Base-by-base conservation (phyloP, 1,284 basidiomycete genomes). In the Baeospora myosura region DNA sequence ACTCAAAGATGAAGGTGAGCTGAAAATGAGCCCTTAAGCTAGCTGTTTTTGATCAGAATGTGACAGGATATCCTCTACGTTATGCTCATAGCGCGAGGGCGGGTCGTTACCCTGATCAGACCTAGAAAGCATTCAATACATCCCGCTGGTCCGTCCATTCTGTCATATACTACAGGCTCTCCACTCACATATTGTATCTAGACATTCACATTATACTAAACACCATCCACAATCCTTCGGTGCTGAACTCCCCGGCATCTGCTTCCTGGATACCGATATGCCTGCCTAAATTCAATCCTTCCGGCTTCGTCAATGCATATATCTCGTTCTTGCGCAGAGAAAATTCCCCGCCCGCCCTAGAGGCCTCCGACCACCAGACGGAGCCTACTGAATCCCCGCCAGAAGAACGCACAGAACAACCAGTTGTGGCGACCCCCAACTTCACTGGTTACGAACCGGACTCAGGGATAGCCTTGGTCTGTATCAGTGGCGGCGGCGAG, bases 261-360 rank as follows among this genome's bases (percentile, higher is more conserved):
- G 83, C 93, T 16, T 87, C 87, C 3, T 98, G 93, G 90, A 73
- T 98, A 2, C 96, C 96, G 0, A 76, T 99, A 38, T 98, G 95
- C 58, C 74, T 99, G 7, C 95, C 96, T 0, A 93, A 93, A 57
- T 97, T 91, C 68, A 94, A 97, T 52, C 72, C 91, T 0, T 69
- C 82, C 1, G 88, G 87, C 0, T 98, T 98, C 61, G 81, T 96
- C 14, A 92, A 98, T 60, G 88, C 90, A 12, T 97, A 95, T 55
- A 78, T 97, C 41, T 81, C 81, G 26, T 95, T 88, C 59, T 60
- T 68, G 30, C 56, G 57, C 18, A 65, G 64, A 37, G 26, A 40
- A 20, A 4, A n/a, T n/a, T 30, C 28, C 12, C 28, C 28, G 12
- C 21, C 46, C 37, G 26, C 25, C 17, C n/a, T 24, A 18, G n/a